These are phyloP conservation scores for Floccularia luteovirens DNA, from an alignment of 768 basidiomycete species.

Conservation along the genomic window DNA sequence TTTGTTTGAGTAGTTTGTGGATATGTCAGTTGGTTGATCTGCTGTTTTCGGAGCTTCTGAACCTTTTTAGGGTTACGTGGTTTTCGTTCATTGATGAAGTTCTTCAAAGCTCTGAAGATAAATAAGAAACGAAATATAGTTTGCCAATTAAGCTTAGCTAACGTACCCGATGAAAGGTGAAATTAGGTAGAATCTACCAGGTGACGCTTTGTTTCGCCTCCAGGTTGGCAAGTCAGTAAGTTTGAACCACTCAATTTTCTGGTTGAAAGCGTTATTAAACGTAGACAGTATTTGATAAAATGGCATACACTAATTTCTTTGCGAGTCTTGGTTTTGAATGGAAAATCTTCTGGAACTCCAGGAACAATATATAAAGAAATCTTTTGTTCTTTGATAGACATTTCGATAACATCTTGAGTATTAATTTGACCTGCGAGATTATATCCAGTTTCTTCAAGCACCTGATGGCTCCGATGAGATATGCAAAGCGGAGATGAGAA, in stretches of 20 bases:
- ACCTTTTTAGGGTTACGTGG: constrained; percentile 37
- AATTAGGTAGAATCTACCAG: constrained; percentile 89
- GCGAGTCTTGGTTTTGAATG: constrained; percentile 88
- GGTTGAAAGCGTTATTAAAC: constrained; percentile 11
- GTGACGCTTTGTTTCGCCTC: constrained; percentile 65
- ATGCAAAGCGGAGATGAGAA: background rate
- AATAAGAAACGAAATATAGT: constrained; percentile 6
- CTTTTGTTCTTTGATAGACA: constrained; percentile 84
- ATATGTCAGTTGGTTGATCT: background rate
- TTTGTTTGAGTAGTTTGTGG: constrained; percentile 4
- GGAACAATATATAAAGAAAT: constrained; percentile 89
- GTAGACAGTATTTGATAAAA: constrained; percentile 3
- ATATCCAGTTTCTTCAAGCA: constrained; percentile 95
- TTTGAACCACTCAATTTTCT: constrained; percentile 98
- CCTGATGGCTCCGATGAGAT: constrained; percentile 38
- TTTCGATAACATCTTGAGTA: constrained; percentile 66
- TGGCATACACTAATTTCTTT: constrained; percentile 90
- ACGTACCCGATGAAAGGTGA: constrained; percentile 86
- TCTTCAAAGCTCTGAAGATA: constrained; percentile 47
- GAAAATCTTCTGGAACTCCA: constrained; percentile 80
- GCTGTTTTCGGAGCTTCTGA: constrained; percentile 2
- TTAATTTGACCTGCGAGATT: constrained; percentile 67
- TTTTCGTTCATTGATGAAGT: constrained; percentile 59
- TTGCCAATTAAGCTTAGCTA: background rate
- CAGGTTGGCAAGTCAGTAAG: constrained; percentile 88